Percentiles rank a stretch among this genome's conserved stretches.
phyloP scores from a whole-genome alignment of 805 yeast genomes.

The Cyberlindnera petersonii region DNA sequence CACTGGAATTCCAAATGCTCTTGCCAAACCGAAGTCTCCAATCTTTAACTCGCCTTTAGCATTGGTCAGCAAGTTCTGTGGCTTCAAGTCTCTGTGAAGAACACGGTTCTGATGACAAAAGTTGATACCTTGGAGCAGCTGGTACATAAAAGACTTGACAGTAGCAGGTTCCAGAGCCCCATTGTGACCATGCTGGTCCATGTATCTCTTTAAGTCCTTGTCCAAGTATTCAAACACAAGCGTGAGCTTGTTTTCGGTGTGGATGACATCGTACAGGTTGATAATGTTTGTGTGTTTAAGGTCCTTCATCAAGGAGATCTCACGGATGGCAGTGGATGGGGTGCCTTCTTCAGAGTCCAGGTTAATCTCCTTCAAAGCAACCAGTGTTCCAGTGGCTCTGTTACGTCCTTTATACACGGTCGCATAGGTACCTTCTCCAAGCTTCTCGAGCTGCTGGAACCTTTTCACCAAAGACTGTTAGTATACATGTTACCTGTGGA shows the following conservation, averaged over 20 bases:
- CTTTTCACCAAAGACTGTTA: slow-evolving; percentile 18
- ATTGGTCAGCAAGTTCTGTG: slow-evolving; percentile 88
- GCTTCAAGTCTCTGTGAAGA: slow-evolving; percentile 78
- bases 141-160: slow-evolving; percentile 91
- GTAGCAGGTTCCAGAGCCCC: slow-evolving; percentile 84
- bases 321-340: slow-evolving; percentile 96
- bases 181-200: slow-evolving; percentile 85
- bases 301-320: slow-evolving; percentile 93
- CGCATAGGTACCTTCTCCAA: slow-evolving; percentile 96
- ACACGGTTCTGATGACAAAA: slow-evolving; percentile 63
- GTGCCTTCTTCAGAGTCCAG: slow-evolving; percentile 95
- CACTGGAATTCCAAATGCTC: slow-evolving; percentile 97
- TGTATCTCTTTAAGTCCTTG: slow-evolving; percentile 86
- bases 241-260: slow-evolving; percentile 92
- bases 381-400: slow-evolving; percentile 80
- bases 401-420: slow-evolving; percentile 96
- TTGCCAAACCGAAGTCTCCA: slow-evolving; percentile 95
- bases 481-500: neutral
- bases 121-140: slow-evolving; percentile 79
- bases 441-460: slow-evolving; percentile 57
- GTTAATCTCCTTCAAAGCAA: slow-evolving; percentile 92
- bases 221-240: slow-evolving; percentile 93
- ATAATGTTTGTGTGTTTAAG: slow-evolving; percentile 90
- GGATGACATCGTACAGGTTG: slow-evolving; percentile 90
- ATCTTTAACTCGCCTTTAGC: slow-evolving; percentile 86